A percentile compares a stretch with the other conserved stretches of the same genome.
Conservation (phyloP, 1,284 basidiomycete genomes). For the Austropuccinia psidii region DNA sequence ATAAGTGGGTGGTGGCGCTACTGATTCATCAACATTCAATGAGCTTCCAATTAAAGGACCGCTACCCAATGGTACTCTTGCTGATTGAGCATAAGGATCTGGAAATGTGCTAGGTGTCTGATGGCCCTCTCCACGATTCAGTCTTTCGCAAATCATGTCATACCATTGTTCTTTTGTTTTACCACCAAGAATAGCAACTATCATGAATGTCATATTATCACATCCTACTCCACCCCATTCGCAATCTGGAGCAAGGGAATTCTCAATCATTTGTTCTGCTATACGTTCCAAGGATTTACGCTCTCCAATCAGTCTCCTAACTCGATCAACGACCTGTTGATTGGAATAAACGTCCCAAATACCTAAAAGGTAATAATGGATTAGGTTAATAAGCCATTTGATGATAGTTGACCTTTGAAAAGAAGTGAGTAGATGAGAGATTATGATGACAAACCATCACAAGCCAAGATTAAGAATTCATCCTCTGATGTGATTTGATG, state of each 20-base stretch:
- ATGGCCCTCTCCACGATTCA: slow-evolving; percentile 65
- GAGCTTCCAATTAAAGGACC: not conserved
- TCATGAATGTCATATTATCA: slow-evolving; percentile 97
- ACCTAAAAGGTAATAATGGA: slow-evolving; percentile 53
- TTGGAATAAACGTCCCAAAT: slow-evolving; percentile 98
- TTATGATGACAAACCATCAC: slow-evolving; percentile 64
- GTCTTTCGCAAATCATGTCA: slow-evolving; percentile 76
- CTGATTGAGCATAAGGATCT: slow-evolving; percentile 52
- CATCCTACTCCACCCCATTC: slow-evolving; percentile 91
- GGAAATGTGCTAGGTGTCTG: slow-evolving; percentile 62
- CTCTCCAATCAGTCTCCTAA: slow-evolving; percentile 73
- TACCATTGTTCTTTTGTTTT: slow-evolving; percentile 89
- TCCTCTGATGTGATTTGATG: slow-evolving; percentile 80
- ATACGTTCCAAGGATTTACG: slow-evolving; percentile 72
- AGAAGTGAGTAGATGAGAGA: not conserved
- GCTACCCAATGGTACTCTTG: not conserved
- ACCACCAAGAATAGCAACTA: slow-evolving; percentile 79
- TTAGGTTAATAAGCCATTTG: not conserved
- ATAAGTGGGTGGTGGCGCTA: slow-evolving; percentile 2
- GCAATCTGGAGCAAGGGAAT: slow-evolving; percentile 88
- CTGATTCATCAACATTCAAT: not conserved
- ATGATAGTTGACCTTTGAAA: not conserved
- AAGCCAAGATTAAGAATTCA: slow-evolving; percentile 91
- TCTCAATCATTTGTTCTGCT: slow-evolving; percentile 81
- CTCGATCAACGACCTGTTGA: slow-evolving; percentile 85